Base-by-base conservation (phyloP, 495 filamentous ascomycete genomes). In the Cryomyces antarcticus region DNA sequence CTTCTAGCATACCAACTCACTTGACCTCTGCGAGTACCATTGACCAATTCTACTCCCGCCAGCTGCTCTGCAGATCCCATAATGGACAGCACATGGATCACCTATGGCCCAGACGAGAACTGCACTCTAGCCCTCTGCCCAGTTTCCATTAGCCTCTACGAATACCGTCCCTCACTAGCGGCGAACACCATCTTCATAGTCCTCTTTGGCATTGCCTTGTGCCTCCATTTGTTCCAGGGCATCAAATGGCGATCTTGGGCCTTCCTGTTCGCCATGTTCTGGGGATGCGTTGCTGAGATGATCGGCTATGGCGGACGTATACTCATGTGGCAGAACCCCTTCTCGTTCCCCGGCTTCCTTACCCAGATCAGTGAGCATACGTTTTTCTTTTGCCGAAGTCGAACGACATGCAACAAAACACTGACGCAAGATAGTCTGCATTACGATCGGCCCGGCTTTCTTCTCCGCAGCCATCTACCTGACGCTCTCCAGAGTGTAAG, bases 381-480 rank as follows among this genome's bases (percentile, higher is more conserved):
- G 36, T 3, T 9, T 10, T 28, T 10, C 31, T 29, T 9, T 29
- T 30, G 9, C 12, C 13, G 10, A 28, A 11, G 1, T 6, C 28
- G 27, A 31, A 37, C 27, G 34, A 70, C 76, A 57, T 70, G 77
- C 46, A 69, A 39, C 24, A 39, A 28, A 36, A 39, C 7, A 17
- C 38, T 39, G 27, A 39, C 38, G 24, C 38, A 3, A 28, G n/a
- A 17, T 17, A 45, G 49, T 73, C 46, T 73, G 68, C 43, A 59
- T 78, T 27, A 71, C 66, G 7, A 59, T 70, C 30, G 70, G 61
- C 1, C 74, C 74, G 0, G 66, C 71, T 29, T 77, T 69, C 49
- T 62, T 69, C 46, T 64, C 69, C 10, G 73, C 73, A 0, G 70
- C 64, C 11, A 69, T 77, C 43, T 78, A 78, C 53, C 56, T 75